phyloP scores from a whole-genome alignment of 2,329 filamentous ascomycete genomes.

The Ophiostoma novo-ulmi region DNA sequence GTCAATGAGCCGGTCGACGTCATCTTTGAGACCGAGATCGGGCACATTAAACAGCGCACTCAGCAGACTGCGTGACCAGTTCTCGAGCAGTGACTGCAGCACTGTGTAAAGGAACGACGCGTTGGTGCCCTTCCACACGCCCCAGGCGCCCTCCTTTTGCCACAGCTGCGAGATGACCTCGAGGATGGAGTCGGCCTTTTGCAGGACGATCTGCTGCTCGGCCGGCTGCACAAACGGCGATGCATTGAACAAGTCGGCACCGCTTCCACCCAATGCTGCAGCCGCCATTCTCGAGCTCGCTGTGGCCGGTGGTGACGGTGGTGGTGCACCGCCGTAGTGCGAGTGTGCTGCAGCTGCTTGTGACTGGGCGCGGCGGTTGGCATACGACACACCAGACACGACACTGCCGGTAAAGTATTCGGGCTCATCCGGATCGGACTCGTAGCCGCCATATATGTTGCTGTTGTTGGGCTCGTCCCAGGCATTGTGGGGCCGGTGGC shows the following conservation, averaged over 20 bases:
- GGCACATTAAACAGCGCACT: slow-evolving; percentile 86
- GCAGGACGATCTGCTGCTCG: slow-evolving; percentile 63
- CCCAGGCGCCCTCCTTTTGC: slow-evolving; percentile 82
- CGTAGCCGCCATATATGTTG: slow-evolving; percentile 50
- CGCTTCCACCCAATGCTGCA: background rate
- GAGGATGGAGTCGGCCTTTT: slow-evolving; percentile 72
- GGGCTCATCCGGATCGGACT: slow-evolving; percentile 70
- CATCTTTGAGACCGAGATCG: slow-evolving; percentile 69
- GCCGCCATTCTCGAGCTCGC: background rate
- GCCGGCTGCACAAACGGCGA: slow-evolving; percentile 32
- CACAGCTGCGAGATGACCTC: slow-evolving; percentile 85
- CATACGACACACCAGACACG: slow-evolving; percentile 11
- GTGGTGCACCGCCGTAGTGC: slow-evolving; percentile 1
- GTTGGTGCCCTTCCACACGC: slow-evolving; percentile 92
- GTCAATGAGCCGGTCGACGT: slow-evolving; percentile 68
- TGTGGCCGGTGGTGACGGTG: slow-evolving; percentile 2
- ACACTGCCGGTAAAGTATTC: slow-evolving; percentile 73
- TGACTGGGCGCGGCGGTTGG: slow-evolving; percentile 22
- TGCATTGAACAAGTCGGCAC: slow-evolving; percentile 19
- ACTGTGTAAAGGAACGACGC: slow-evolving; percentile 88
- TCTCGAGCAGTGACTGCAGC: slow-evolving; percentile 79
- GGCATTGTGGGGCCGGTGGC: slow-evolving; percentile 9
- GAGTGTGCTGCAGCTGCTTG: slow-evolving; percentile 7
- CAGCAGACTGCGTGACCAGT: slow-evolving; percentile 86
- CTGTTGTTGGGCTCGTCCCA: slow-evolving; percentile 7